Conservation (phyloP, 495 filamentous ascomycete species). For the Tuber brumale region DNA sequence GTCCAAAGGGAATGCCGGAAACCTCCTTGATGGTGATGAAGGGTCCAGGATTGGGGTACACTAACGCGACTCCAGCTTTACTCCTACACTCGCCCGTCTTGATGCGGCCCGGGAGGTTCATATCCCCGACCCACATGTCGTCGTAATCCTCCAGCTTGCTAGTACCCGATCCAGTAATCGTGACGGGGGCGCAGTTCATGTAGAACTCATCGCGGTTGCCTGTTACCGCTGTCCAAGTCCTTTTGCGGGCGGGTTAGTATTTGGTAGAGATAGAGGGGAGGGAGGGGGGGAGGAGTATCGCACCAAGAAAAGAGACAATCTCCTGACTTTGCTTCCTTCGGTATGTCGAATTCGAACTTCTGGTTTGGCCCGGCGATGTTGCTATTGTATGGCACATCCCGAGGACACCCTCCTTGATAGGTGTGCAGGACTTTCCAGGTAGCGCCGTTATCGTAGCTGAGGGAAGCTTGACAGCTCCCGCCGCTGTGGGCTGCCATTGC, state of each 20-base stretch:
- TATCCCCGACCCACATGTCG: conserved; percentile 52
- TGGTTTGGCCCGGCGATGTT: conserved; percentile 42
- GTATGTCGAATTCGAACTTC: conserved; percentile 49
- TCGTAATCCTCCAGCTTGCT: conserved; percentile 44
- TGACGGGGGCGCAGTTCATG: conserved; percentile 50
- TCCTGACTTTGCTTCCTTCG: conserved; percentile 45
- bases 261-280: conserved; percentile 32
- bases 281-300: neutral
- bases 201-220: conserved; percentile 52
- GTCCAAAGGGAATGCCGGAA: conserved; percentile 23
- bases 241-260: conserved; percentile 4
- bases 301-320: conserved; percentile 48
- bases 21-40: conserved; percentile 10
- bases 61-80: conserved; percentile 16
- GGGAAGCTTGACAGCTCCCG: conserved; percentile 48
- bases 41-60: conserved; percentile 33
- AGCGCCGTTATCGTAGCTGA: conserved; percentile 45
- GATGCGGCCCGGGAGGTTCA: conserved; percentile 40
- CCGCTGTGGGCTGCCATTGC: conserved; percentile 44
- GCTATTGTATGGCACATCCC: conserved; percentile 26
- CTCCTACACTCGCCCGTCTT: conserved; percentile 29
- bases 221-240: conserved; percentile 43
- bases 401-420: conserved; percentile 46
- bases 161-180: conserved; percentile 44
- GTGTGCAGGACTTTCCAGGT: conserved; percentile 45